Evolutionary conservation across 2,329 filamentous ascomycete species (phyloP).

Genomic region (Venturia asperata): DNA sequence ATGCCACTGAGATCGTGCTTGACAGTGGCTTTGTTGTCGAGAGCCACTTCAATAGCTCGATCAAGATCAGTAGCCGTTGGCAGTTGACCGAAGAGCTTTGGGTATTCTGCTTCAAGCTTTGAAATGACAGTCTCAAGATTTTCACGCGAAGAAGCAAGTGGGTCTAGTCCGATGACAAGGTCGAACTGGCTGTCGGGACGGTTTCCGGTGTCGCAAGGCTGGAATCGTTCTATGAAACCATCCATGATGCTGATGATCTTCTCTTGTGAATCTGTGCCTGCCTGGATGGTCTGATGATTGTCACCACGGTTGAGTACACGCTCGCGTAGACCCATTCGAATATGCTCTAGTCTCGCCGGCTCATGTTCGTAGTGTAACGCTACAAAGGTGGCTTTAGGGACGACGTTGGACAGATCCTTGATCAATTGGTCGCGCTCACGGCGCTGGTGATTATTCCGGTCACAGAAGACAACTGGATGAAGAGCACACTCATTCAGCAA

Average conservation of each 20-base stretch:
- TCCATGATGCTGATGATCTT: constrained; percentile 93
- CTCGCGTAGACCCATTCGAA: constrained; percentile 66
- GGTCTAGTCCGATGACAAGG: constrained; percentile 75
- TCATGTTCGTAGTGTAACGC: constrained; percentile 86
- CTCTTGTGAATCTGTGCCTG: constrained; percentile 58
- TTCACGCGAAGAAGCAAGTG: constrained; percentile 64
- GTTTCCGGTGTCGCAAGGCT: constrained; percentile 60
- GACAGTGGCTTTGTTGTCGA: constrained; percentile 64
- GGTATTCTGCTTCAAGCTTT: constrained; percentile 68
- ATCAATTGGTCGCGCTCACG: constrained; percentile 86
- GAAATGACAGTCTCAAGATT: constrained; percentile 77
- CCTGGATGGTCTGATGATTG: constrained; percentile 96
- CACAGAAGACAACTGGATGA: constrained; percentile 72
- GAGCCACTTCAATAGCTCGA: constrained; percentile 64
- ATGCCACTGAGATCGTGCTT: constrained; percentile 66
- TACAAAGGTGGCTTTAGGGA: constrained; percentile 63
- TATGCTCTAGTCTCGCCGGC: constrained; percentile 51
- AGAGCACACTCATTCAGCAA: constrained; percentile 58
- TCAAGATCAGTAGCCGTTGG: constrained; percentile 71
- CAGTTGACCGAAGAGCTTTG: constrained; percentile 63
- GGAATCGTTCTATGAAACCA: constrained; percentile 80
- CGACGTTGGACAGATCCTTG: constrained; percentile 59
- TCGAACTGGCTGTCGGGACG: constrained; percentile 80
- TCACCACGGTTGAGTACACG: constrained; percentile 81
- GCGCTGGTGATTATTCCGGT: constrained; percentile 87